A percentile compares a stretch with the other conserved stretches of the same genome.
phyloP scores from a whole-genome alignment of 805 yeast species.

The Metschnikowia aberdeeniae region DNA sequence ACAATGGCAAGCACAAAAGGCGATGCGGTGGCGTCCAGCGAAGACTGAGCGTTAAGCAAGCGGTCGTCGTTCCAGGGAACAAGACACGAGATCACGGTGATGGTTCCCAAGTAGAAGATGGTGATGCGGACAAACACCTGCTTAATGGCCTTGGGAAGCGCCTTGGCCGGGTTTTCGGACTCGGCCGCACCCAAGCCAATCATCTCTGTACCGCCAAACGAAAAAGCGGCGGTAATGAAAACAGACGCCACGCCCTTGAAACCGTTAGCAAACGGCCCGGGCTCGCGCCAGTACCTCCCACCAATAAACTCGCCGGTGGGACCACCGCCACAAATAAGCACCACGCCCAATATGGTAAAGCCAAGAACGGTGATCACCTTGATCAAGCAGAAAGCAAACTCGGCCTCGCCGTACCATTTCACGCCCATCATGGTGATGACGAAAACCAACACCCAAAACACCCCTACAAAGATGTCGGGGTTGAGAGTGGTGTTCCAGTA shows the following conservation, averaged over 20 bases:
- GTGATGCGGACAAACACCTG: constrained; percentile 64
- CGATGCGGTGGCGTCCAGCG: constrained; percentile 57
- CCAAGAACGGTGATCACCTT: constrained; percentile 59
- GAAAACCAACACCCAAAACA: constrained; percentile 50
- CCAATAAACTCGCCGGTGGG: constrained; percentile 54
- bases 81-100: constrained; percentile 37
- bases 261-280: constrained; percentile 55
- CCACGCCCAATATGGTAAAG: constrained; percentile 52
- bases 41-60: constrained; percentile 38
- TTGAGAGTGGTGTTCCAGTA: constrained; percentile 43
- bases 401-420: constrained; percentile 67
- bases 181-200: constrained; percentile 67
- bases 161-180: constrained; percentile 55
- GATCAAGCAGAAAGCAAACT: constrained; percentile 50
- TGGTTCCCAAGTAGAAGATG: constrained; percentile 49
- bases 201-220: constrained; percentile 65
- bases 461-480: constrained; percentile 54
- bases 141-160: constrained; percentile 61
- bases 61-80: constrained; percentile 45
- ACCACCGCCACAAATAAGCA: constrained; percentile 58
- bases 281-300: constrained; percentile 53
- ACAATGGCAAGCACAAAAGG: constrained; percentile 73
- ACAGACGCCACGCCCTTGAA: constrained; percentile 62
- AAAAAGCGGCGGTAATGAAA: constrained; percentile 59
- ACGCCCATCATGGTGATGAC: constrained; percentile 58